A percentile compares a stretch with the other conserved stretches of the same genome.
Conservation (phyloP, 176 grass and related monocot genomes). For the Eragrostis nindensis region DNA sequence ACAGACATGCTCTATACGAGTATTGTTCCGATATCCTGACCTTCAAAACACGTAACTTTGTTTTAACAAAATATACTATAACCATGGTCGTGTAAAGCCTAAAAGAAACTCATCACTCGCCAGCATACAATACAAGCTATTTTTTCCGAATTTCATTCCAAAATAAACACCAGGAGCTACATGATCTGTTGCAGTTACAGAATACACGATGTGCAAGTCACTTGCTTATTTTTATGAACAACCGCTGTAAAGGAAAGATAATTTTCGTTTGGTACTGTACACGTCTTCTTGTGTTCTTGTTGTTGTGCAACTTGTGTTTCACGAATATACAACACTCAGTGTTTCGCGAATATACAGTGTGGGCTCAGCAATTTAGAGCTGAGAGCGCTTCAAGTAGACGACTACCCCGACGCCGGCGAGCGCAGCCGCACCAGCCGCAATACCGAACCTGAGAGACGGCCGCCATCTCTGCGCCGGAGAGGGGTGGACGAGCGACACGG, state of each 20-base stretch:
- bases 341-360: not conserved
- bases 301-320: not conserved
- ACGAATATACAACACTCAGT: not conserved
- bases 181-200: not conserved
- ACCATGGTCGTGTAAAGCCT: not conserved
- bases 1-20: no score
- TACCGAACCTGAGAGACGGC: conserved; percentile 30
- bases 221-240: not conserved
- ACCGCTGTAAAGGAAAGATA: not conserved
- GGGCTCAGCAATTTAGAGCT: not conserved
- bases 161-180: not conserved
- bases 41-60: not conserved
- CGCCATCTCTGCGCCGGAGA: not conserved
- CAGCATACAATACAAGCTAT: not conserved
- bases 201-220: not conserved
- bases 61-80: not conserved
- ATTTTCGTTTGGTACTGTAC: no score
- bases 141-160: not conserved
- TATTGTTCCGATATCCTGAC: not conserved
- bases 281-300: not conserved
- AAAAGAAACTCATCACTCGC: no score
- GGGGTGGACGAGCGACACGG: not conserved
- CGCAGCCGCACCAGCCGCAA: conserved; percentile 39
- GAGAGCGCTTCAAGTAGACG: conserved; percentile 59
- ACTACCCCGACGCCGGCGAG: conserved; percentile 45